Base-by-base conservation (phyloP, 352 stramenopile genomes). In the Phytophthora pluvialis region DNA sequence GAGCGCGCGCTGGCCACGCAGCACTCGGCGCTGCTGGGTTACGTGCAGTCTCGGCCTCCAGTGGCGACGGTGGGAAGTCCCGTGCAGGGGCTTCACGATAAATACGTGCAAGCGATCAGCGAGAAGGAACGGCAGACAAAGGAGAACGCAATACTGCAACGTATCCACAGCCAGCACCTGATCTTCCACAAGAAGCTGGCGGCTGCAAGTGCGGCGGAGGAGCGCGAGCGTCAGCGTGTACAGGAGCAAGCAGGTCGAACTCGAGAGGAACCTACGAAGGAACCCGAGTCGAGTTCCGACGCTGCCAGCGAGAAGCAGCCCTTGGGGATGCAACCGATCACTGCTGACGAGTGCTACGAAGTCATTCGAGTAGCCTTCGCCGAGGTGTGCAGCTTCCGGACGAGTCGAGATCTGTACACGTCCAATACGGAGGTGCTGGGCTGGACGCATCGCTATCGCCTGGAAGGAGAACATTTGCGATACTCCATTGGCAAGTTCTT, bases 401-500 rank as follows among this genome's bases (percentile, higher is more conserved):
- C 55, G 46, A 73, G 66, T 59, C 52, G 66, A 54, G 60, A 71
- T 45, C 38, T 65, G 16, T 70, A 70, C 48, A 59, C 66, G 5
- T 61, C 71, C 2, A 63, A 70, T 46, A 67, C 60, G 0, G 45
- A 80, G 25, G 75, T 83, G 11, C 47, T 83, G 13, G 74, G 74
- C 8, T 83, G 74, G 74, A 77, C 38, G 12, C 71, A 83, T 18
- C 64, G 63, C 26, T 75, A 77, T 44, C 64, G 70, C 15, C 63
- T 75, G 10, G 47, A 70, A 39, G 61, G 45, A 18, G 43, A 50
- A 16, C 35, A 55, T 1, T 48, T 83, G 38, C 73, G 78, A 55
- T 83, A 80, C 33, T 71, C 70, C 33, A 73, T 83, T 18, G 57
- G 42, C 18, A 83, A 83, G 55, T 67, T 61, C 46, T 83, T 83